Percentiles rank a stretch among this genome's conserved stretches.
Evolutionary conservation across 371 early-diverging fungal genomes (phyloP).

Genomic region (Globomyces sp.): DNA sequence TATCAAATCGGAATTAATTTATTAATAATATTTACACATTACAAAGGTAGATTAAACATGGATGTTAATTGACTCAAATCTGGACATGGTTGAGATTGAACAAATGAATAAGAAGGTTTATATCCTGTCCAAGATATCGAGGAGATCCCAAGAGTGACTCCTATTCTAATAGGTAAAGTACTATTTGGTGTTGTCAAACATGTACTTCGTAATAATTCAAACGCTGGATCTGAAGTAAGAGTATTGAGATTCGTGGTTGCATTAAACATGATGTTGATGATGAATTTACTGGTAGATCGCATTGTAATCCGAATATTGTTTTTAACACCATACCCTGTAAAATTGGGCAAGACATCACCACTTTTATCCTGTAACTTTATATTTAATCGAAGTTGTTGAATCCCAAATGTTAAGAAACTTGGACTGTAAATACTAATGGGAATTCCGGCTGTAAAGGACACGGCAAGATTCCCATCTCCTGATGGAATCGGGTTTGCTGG

Average conservation of each 20-base stretch:
- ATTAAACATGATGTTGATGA: background rate
- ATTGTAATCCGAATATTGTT: conserved; percentile 5
- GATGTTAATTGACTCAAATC: background rate
- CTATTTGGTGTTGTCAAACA: background rate
- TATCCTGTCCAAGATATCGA: conserved; percentile 8
- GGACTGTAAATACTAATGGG: conserved; percentile 8
- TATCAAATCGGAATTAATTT: too few species aligned
- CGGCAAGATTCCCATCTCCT: background rate
- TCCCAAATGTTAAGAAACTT: conserved; percentile 3
- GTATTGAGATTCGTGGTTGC: background rate
- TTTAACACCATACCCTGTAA: conserved; percentile 4
- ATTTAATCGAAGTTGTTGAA: conserved; percentile 4
- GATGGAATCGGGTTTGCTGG: background rate
- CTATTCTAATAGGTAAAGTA: background rate
- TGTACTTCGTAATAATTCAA: background rate
- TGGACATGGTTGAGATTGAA: conserved; percentile 3
- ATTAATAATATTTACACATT: too few species aligned
- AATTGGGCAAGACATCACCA: conserved; percentile 6
- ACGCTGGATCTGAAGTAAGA: conserved; percentile 4
- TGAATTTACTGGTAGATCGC: conserved; percentile 8
- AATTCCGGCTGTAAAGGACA: background rate
- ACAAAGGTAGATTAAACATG: too few species aligned
- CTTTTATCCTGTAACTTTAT: background rate
- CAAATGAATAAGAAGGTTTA: conserved; percentile 13
- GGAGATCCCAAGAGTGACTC: conserved; percentile 5